Evolutionary conservation across 2,329 filamentous ascomycete genomes (phyloP).

Genomic region (Exophiala alcalophila): DNA sequence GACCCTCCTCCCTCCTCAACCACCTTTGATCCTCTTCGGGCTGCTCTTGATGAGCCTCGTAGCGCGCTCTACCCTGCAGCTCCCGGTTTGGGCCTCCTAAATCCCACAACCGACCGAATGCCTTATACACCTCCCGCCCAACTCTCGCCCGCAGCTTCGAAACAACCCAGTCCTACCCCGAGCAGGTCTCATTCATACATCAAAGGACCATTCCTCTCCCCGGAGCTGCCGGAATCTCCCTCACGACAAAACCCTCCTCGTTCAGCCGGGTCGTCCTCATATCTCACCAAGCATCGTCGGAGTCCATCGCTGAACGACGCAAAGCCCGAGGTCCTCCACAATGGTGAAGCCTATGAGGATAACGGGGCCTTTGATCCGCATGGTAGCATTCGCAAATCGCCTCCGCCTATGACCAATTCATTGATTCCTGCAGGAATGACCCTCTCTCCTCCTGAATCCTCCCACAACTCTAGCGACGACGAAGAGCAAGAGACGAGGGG

Average conservation of each 20-base stretch:
- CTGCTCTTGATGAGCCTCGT: slow-evolving; percentile 30
- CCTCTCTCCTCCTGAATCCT: slow-evolving; percentile 87
- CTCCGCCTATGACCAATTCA: slow-evolving; percentile 73
- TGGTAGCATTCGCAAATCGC: slow-evolving; percentile 73
- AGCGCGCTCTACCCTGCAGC: slow-evolving; percentile 19
- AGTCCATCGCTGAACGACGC: slow-evolving; percentile 51
- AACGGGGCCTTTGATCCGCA: slow-evolving; percentile 39
- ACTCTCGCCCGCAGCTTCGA: slow-evolving; percentile 58
- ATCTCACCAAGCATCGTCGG: slow-evolving; percentile 60
- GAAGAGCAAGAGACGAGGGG: slow-evolving; percentile 55
- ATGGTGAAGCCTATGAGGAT: slow-evolving; percentile 29
- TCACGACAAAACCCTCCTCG: slow-evolving; percentile 51
- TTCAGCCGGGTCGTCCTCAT: slow-evolving; percentile 58
- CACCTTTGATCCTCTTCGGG: slow-evolving; percentile 19
- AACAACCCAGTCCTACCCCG: slow-evolving; percentile 49
- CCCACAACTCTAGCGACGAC: slow-evolving; percentile 77
- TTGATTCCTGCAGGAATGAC: slow-evolving; percentile 79
- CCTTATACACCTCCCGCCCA: slow-evolving; percentile 52
- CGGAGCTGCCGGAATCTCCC: slow-evolving; percentile 37
- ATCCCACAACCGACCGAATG: slow-evolving; percentile 40
- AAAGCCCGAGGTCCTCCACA: slow-evolving; percentile 31
- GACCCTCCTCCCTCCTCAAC: slow-evolving; percentile 14
- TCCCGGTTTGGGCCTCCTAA: slow-evolving; percentile 20
- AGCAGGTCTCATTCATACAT: slow-evolving; percentile 52
- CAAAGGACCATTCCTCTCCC: slow-evolving; percentile 25